phyloP scores from a whole-genome alignment of 768 basidiomycete species.

The Lactarius deliciosus region DNA sequence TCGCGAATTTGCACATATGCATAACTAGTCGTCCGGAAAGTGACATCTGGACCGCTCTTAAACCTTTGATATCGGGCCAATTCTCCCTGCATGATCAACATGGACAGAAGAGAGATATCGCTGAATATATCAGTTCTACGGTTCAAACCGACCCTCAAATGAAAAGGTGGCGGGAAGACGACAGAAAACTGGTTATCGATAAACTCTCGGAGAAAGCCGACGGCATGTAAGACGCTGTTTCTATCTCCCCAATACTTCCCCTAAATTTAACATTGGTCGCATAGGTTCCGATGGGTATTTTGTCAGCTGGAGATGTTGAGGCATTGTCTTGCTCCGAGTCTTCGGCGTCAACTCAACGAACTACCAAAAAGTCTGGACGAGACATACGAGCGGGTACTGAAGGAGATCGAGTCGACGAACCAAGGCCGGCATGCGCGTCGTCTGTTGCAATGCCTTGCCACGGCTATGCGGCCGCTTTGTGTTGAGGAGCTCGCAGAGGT shows the following conservation, averaged over 20 bases:
- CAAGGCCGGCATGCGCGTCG: background rate
- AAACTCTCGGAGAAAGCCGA: background rate
- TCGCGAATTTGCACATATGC: background rate
- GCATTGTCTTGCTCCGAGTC: background rate
- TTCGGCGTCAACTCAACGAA: background rate
- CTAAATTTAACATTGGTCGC: background rate
- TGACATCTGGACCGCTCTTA: background rate
- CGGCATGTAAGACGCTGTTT: background rate
- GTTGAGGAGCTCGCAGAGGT: too few species aligned
- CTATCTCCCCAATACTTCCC: background rate
- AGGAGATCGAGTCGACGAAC: background rate
- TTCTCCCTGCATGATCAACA: background rate
- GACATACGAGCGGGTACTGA: background rate
- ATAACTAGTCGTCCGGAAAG: background rate
- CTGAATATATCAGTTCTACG: background rate
- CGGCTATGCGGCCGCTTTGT: too few species aligned
- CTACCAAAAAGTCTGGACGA: background rate
- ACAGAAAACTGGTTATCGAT: background rate
- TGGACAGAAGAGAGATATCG: background rate
- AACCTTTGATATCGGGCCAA: background rate
- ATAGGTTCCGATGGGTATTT: background rate
- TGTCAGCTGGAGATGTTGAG: background rate
- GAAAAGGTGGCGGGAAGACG: background rate
- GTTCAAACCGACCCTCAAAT: background rate
- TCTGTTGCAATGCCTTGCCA: too few species aligned